Evolutionary conservation across 345 rosid genomes (phyloP), one percentile per base, ranked within the genome.

Genomic region (Arabis hirsuta): DNA sequence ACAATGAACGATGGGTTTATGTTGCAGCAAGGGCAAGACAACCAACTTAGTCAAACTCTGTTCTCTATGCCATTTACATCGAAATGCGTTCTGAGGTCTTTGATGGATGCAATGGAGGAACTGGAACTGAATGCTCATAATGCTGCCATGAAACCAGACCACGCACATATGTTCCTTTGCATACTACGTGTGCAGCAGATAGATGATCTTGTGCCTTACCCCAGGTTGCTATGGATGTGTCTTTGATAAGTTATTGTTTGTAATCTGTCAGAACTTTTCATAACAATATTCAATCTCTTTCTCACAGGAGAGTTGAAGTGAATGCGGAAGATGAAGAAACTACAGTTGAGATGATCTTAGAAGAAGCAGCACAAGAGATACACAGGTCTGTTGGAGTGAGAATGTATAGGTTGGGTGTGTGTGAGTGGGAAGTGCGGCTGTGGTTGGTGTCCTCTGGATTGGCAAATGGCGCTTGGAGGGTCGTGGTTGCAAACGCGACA

Each of bases 391-490:
- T 80, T 69, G 99, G 99, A 71, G 98, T 87, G 41, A 87, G 89
- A 82, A 92, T 96, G 99, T 91, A 96, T 57, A 84, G 83, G 59
- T 72, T 92, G 77, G 90, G 98, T 78, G 98, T 92, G 62, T 88
- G 90, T 41, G 96, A 92, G 83, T 92, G 99, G 99, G 99, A 96
- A 84, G 92, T 92, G 81, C 88, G 91, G 86, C 84, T 96, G 68
- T 90, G 99, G 98, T 87, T 96, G 76, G 78, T 80, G 44, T 84
- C 95, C 71, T 79, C 85, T 55, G 98, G 98, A 64, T 81, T 78
- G 72, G 94, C 95, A 59, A 90, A 87, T 77, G 98, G 99, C 47
- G 96, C 98, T 67, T 96, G 99, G 98, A 90, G 99, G 84, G 80
- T 96, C 54, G 84, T 86, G 5, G 92, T 89, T 57, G 83, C 96